Conservation (phyloP, 2,329 filamentous ascomycete genomes). For the Penicillium psychrosexuale region DNA sequence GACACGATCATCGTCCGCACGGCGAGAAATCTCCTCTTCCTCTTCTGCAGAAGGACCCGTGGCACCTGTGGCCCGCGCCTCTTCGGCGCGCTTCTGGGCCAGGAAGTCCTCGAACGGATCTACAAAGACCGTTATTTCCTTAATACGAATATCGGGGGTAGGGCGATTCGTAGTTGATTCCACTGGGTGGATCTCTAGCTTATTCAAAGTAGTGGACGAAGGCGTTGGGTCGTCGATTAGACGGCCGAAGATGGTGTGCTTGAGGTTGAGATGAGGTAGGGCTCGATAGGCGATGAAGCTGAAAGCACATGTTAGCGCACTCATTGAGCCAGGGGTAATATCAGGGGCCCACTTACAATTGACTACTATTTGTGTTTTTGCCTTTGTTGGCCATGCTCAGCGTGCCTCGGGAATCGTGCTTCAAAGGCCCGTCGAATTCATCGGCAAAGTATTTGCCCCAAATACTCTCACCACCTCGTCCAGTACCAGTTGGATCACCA, state of each 20-base stretch:
- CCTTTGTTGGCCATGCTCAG: constrained; percentile 98
- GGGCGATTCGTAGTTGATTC: constrained; percentile 72
- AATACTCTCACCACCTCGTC: constrained; percentile 81
- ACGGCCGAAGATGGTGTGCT: constrained; percentile 94
- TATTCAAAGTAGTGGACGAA: constrained; percentile 54
- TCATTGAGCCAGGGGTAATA: neutral
- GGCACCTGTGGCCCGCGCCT: constrained; percentile 50
- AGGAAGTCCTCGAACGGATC: constrained; percentile 95
- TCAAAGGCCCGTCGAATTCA: constrained; percentile 83
- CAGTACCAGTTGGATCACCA: constrained; percentile 89
- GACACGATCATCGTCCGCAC: constrained; percentile 75
- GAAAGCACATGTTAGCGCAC: constrained; percentile 6
- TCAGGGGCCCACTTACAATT: constrained; percentile 56
- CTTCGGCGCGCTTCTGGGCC: constrained; percentile 66
- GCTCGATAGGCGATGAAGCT: constrained; percentile 85
- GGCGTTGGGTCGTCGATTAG: constrained; percentile 65
- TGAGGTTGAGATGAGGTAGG: constrained; percentile 81
- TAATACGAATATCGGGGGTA: constrained; percentile 72
- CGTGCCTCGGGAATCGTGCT: constrained; percentile 77
- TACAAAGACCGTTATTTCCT: constrained; percentile 79
- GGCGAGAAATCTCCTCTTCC: constrained; percentile 25
- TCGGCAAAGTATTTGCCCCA: constrained; percentile 96
- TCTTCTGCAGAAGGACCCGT: constrained; percentile 16
- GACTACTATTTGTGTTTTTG: constrained; percentile 92
- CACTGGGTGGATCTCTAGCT: constrained; percentile 73